phyloP scores from a whole-genome alignment of 1,139 yeast species.

The Spathaspora jeffriesii region DNA sequence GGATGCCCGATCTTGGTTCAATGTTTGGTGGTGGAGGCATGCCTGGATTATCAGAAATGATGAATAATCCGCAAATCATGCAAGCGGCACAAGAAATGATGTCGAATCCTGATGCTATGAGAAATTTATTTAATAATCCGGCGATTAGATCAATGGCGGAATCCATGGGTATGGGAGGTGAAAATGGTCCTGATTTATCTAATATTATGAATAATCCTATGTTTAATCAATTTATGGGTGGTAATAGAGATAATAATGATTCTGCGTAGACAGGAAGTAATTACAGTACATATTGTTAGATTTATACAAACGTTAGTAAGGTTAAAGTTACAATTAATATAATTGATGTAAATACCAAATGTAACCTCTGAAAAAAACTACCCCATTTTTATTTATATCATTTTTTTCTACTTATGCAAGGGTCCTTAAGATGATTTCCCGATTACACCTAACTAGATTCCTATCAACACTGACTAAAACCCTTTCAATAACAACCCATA shows the following conservation, averaged over 20 bases:
- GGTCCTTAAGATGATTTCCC: background rate
- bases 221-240: slow-evolving; percentile 57
- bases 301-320: too few relatives aligned
- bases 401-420: background rate
- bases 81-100: slow-evolving; percentile 94
- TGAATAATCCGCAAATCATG: slow-evolving; percentile 89
- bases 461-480: background rate
- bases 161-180: slow-evolving; percentile 62
- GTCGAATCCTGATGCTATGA: slow-evolving; percentile 84
- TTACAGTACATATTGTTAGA: background rate
- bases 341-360: too few relatives aligned
- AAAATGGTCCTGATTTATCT: slow-evolving; percentile 56
- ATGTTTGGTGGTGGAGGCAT: slow-evolving; percentile 66
- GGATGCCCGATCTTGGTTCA: slow-evolving; percentile 69
- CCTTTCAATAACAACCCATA: background rate
- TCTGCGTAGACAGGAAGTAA: too few relatives aligned
- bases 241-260: slow-evolving; percentile 12
- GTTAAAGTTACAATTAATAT: too few relatives aligned
- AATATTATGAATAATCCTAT: slow-evolving; percentile 82
- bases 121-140: slow-evolving; percentile 80
- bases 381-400: too few relatives aligned
- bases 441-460: background rate
- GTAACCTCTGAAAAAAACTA: too few relatives aligned
- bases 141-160: slow-evolving; percentile 77
- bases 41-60: slow-evolving; percentile 55